Base-by-base conservation (phyloP, 352 stramenopile species). In the Phytophthora kernoviae region DNA sequence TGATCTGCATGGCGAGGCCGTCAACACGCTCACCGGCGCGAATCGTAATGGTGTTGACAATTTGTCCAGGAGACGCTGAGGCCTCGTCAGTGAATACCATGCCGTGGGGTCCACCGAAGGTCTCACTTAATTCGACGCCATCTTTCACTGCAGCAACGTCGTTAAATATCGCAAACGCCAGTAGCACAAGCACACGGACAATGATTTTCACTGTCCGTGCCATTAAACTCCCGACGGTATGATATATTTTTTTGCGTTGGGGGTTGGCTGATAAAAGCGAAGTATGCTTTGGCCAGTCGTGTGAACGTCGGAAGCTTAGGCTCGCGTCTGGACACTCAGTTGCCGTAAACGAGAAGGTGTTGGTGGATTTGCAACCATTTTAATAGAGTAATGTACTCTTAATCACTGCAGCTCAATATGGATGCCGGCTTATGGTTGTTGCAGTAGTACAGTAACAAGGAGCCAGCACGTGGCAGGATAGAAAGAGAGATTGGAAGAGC, bases 31-130 rank as follows among this genome's bases (percentile, higher is more conserved):
- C 24, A 22, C 45, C 54, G 14, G 27, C 54, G 37, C 30, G 45
- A 32, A 56, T 33, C 2, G 54, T 37, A 9, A 62, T 21, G 1
- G 30, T 50, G 11, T 22, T 44, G 6, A 62, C 54, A 26, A 21
- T 50, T 41, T 54, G 42, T 40, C 44, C 54, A 7, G 54, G 48
- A 5, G 10, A n/a, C 15, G 18, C 44, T 10, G 49, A 49, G 10
- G 36, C 2, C 20, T 55, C 24, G 10, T 67, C 51, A 1, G 41
- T 48, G 36, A 67, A 55, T 4, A 56, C 5, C 2, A 14, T 30
- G 7, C 54, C 36, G 12, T 62, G 54, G 24, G 54, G 54, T 1
- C 54, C 54, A 32, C 54, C 54, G 9, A 49, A 62, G 6, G 26
- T 26, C 27, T 62, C 54, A n/a, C 54, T 62, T 6, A 62, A 39